These are phyloP conservation scores for Lojkania enalia DNA, from an alignment of 2,329 filamentous ascomycete genomes.

Conservation along the genomic window DNA sequence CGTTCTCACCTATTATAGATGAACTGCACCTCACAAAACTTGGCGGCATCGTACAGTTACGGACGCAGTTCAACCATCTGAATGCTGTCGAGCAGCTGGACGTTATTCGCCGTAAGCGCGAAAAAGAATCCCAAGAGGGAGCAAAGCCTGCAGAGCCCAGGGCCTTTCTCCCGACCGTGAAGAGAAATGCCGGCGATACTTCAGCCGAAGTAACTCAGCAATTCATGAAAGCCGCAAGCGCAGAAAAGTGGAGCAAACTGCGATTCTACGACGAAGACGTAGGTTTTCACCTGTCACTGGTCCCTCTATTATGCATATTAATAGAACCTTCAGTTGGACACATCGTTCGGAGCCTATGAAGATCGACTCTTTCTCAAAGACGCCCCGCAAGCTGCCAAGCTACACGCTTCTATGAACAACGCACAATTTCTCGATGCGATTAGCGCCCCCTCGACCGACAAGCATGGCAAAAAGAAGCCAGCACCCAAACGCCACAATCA, in stretches of 20 bases:
- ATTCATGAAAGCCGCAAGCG: slow-evolving; percentile 75
- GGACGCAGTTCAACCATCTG: slow-evolving; percentile 89
- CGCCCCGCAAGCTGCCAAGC: slow-evolving; percentile 48
- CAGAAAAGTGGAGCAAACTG: slow-evolving; percentile 79
- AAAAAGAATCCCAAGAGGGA: slow-evolving; percentile 51
- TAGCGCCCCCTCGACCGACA: slow-evolving; percentile 54
- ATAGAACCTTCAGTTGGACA: too few relatives aligned
- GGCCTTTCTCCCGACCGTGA: slow-evolving; percentile 85
- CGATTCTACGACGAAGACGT: slow-evolving; percentile 81
- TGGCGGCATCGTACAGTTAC: slow-evolving; percentile 81
- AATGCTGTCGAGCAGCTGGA: slow-evolving; percentile 80
- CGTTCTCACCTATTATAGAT: slow-evolving; percentile 53
- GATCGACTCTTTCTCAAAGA: slow-evolving; percentile 67
- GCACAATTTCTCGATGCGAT: slow-evolving; percentile 66
- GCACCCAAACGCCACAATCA: slow-evolving; percentile 21
- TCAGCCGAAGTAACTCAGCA: slow-evolving; percentile 71
- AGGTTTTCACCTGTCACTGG: too few relatives aligned
- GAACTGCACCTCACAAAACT: slow-evolving; percentile 86
- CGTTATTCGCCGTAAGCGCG: slow-evolving; percentile 50
- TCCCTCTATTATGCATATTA: too few relatives aligned
- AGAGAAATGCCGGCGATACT: slow-evolving; percentile 71
- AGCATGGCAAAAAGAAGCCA: slow-evolving; percentile 48
- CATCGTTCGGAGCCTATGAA: too few relatives aligned
- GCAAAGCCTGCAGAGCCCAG: slow-evolving; percentile 61
- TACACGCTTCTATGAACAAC: slow-evolving; percentile 60